These are phyloP conservation scores for Trichoderma endophyticum DNA, from an alignment of 2,329 filamentous ascomycete species.

Conservation along the genomic window DNA sequence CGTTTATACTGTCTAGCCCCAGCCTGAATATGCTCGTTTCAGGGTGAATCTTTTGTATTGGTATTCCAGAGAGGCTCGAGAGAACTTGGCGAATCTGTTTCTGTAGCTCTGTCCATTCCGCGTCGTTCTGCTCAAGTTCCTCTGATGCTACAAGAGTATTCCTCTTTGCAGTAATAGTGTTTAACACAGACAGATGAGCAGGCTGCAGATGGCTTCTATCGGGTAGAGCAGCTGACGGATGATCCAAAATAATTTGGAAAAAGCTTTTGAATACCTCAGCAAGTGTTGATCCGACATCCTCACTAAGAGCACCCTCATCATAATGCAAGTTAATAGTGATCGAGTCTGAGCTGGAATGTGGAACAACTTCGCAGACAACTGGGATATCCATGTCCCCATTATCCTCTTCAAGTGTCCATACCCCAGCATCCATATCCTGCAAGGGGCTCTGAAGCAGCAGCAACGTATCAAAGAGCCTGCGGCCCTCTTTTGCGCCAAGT, in stretches of 20 bases:
- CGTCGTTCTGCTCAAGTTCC: background rate
- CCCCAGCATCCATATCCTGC: slow-evolving; percentile 50
- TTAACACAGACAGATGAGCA: slow-evolving; percentile 21
- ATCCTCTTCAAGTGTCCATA: slow-evolving; percentile 59
- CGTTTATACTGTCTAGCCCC: slow-evolving; percentile 89
- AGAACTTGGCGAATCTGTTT: slow-evolving; percentile 53
- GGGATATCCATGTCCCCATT: slow-evolving; percentile 69
- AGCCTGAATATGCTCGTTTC: slow-evolving; percentile 77
- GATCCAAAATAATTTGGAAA: slow-evolving; percentile 27
- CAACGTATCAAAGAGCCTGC: slow-evolving; percentile 72
- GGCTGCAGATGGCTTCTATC: slow-evolving; percentile 25
- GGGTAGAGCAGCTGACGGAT: slow-evolving; percentile 28
- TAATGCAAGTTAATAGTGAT: slow-evolving; percentile 63
- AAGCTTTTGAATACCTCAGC: slow-evolving; percentile 32
- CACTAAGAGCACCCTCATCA: slow-evolving; percentile 43
- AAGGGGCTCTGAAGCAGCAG: slow-evolving; percentile 70
- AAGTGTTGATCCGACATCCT: slow-evolving; percentile 28
- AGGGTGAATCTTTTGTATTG: slow-evolving; percentile 49
- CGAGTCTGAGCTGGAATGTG: slow-evolving; percentile 48
- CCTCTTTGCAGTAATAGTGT: slow-evolving; percentile 24
- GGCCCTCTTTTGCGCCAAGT: slow-evolving; percentile 39
- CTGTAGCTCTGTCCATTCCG: slow-evolving; percentile 52
- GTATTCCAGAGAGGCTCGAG: slow-evolving; percentile 54
- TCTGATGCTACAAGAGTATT: slow-evolving; percentile 20
- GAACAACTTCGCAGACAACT: slow-evolving; percentile 71